Base-by-base conservation (phyloP, 495 filamentous ascomycete species). In the Talaromyces trachyspermus region DNA sequence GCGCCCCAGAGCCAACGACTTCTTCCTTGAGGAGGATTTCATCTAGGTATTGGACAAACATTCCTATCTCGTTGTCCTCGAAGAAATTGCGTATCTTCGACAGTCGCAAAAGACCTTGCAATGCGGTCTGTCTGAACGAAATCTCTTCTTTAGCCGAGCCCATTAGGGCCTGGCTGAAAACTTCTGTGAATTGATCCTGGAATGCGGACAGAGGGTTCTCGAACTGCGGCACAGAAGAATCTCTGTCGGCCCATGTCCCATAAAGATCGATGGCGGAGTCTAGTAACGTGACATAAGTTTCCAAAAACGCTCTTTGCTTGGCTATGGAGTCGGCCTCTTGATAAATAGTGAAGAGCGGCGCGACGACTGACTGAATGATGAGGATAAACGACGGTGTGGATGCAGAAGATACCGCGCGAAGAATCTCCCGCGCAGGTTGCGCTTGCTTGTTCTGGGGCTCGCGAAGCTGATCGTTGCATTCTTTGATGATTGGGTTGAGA, bases 361-460 rank as follows among this genome's bases (percentile, higher is more conserved):
- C 75, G 33, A 86, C 58, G 8, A 79, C 64, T 11, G 71, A 69
- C 53, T 76, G 72, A 1, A 81, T 60, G 23, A 84, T 57, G 19
- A 81, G 62, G 20, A 69, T 67, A 33, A 78, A 77, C 0, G 79
- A 66, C n/a, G 68, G 57, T 0, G 68, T 57, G n/a, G 77, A 80
- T 14, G 79, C 72, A 24, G 66, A 65, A 4, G 79, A 76, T 10
- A 83, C 51, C 11, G 70, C 71, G 9, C 72, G 66, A 15, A 88
- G 57, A 12, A 88, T 84, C 39, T 78, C 72, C 10, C 82, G 80
- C 4, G 79, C 71, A 11, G 84, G 81, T 59, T 81, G 79, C 8
- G 84, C 84, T 55, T 88, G 80, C 58, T 86, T 87, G 24, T 84
- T 81, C 47, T 85, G 83, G n/a, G 84, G 83, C 51, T 87, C 84